These are phyloP conservation scores for Madurella fahalii DNA, from an alignment of 2,329 filamentous ascomycete genomes.

Conservation along the genomic window DNA sequence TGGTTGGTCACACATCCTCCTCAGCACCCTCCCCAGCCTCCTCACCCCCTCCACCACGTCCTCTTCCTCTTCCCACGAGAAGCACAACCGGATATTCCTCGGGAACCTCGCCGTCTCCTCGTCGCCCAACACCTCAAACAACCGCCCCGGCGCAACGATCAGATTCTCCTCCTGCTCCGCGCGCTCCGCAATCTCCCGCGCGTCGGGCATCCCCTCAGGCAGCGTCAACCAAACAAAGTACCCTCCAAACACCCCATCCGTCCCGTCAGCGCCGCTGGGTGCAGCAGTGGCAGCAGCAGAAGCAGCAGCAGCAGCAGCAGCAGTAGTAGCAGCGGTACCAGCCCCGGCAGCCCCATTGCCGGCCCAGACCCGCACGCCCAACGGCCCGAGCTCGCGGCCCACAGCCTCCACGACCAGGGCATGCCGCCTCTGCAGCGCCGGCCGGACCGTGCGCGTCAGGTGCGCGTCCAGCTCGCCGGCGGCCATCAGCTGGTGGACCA, in stretches of 20 bases:
- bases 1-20: constrained; percentile 27
- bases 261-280: constrained; percentile 5
- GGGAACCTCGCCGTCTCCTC: constrained; percentile 52
- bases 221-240: constrained; percentile 82
- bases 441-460: constrained; percentile 40
- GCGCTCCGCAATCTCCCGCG: constrained; percentile 50
- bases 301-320: background rate
- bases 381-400: constrained; percentile 53
- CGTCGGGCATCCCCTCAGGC: constrained; percentile 45
- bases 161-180: constrained; percentile 62
- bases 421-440: constrained; percentile 44
- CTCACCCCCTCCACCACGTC: constrained; percentile 63
- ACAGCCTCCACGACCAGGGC: constrained; percentile 56
- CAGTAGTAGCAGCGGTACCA: constrained; percentile 25
- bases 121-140: constrained; percentile 65
- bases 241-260: constrained; percentile 59
- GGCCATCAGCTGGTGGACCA: constrained; percentile 47
- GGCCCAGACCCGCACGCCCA: constrained; percentile 48
- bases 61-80: constrained; percentile 66
- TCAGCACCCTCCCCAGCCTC: constrained; percentile 34
- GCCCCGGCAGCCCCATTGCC: constrained; percentile 10
- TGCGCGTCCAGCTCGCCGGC: constrained; percentile 43
- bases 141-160: constrained; percentile 61
- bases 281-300: constrained; percentile 21
- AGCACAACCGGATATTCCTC: constrained; percentile 61